These are phyloP conservation scores for Amanita phalloides DNA, from an alignment of 768 basidiomycete species.

Conservation along the genomic window DNA sequence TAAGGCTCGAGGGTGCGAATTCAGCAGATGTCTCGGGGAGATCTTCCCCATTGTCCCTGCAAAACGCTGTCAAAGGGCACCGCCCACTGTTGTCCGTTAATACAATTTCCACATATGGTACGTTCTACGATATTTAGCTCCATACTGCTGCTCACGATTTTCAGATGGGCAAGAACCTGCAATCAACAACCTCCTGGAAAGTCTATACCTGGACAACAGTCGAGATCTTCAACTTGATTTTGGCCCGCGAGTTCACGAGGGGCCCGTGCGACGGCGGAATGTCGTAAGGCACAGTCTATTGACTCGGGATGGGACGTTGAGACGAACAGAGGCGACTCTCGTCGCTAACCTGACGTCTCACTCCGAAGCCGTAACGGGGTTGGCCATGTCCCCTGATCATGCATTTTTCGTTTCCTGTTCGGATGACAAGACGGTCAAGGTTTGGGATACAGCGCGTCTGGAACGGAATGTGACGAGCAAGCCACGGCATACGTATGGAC, in stretches of 20 bases:
- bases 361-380: conserved; percentile 62
- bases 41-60: conserved; percentile 64
- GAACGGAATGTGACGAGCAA: conserved; percentile 92
- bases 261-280: conserved; percentile 69
- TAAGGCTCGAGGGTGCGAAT: conserved; percentile 39
- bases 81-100: conserved; percentile 39
- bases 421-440: conserved; percentile 87
- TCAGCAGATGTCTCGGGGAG: conserved; percentile 69
- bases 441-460: conserved; percentile 88
- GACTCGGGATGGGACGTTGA: conserved; percentile 47
- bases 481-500: conserved; percentile 54
- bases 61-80: conserved; percentile 39
- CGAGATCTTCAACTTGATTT: conserved; percentile 86
- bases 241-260: conserved; percentile 78
- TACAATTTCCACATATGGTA: conserved; percentile 68
- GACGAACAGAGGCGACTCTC: conserved; percentile 66
- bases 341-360: conserved; percentile 83
- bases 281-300: conserved; percentile 58
- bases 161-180: conserved; percentile 86
- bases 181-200: conserved; percentile 82
- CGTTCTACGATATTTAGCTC: conserved; percentile 10
- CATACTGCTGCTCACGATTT: conserved; percentile 4
- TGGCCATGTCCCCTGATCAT: conserved; percentile 89
- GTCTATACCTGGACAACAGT: conserved; percentile 79
- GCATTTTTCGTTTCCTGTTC: conserved; percentile 91